These are phyloP conservation scores for Nakaseomyces kungkrabaensis DNA, from an alignment of 1,139 yeast species.

Conservation along the genomic window DNA sequence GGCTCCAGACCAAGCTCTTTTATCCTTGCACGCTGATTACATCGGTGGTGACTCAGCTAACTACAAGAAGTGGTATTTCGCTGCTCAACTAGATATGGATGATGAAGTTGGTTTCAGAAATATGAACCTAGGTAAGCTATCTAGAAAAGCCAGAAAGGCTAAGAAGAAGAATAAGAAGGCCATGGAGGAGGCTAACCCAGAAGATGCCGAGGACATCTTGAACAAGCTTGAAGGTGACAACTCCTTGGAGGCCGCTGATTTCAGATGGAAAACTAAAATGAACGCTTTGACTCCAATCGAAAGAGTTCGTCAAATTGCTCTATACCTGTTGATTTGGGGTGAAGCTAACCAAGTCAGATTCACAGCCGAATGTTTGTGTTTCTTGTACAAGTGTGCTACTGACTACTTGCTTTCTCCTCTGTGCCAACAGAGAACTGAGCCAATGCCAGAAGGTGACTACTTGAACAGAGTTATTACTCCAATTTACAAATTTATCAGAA, in stretches of 20 bases:
- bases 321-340: conserved; percentile 92
- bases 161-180: conserved; percentile 57
- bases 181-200: conserved; percentile 37
- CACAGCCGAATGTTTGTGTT: conserved; percentile 87
- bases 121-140: conserved; percentile 68
- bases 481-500: conserved; percentile 76
- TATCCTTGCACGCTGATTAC: conserved; percentile 91
- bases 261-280: conserved; percentile 77
- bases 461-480: conserved; percentile 90
- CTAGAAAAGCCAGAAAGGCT: conserved; percentile 44
- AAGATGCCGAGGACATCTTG: conserved; percentile 36
- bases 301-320: conserved; percentile 81
- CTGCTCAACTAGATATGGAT: conserved; percentile 81
- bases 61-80: conserved; percentile 92
- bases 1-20: conserved; percentile 91
- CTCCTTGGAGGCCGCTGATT: conserved; percentile 70
- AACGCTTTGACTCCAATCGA: conserved; percentile 58
- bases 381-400: conserved; percentile 83
- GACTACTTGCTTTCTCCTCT: conserved; percentile 83
- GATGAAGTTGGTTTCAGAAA: conserved; percentile 70
- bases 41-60: conserved; percentile 92
- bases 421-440: conserved; percentile 82
- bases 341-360: conserved; percentile 97
- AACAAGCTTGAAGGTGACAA: conserved; percentile 84
- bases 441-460: conserved; percentile 94